Evolutionary conservation across 176 grass and related monocot genomes (phyloP).

Genomic region (sorghum (Sorghum bicolor)): DNA sequence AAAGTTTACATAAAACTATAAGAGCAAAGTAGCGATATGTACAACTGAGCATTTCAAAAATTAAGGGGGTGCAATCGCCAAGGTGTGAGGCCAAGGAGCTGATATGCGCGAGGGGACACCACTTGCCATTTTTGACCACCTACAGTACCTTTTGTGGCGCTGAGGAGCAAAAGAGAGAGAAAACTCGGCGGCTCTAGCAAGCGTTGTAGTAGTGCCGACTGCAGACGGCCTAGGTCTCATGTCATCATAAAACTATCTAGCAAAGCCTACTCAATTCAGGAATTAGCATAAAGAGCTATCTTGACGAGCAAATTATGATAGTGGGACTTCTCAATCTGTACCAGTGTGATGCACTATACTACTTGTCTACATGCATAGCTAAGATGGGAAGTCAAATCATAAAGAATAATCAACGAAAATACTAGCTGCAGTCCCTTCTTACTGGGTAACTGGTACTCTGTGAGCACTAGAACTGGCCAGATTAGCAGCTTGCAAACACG

Average conservation of each 20-base stretch:
- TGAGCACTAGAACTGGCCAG: not conserved
- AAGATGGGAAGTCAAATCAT: not conserved
- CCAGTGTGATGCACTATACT: not conserved
- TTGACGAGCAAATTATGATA: not conserved
- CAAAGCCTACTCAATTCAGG: not conserved
- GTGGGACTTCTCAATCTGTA: not conserved
- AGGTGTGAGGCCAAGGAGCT: not conserved
- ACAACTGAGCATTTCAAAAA: not conserved
- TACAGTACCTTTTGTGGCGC: not conserved
- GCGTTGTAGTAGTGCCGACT: not conserved
- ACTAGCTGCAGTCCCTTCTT: not conserved
- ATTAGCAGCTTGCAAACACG: not conserved
- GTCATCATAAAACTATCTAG: not conserved
- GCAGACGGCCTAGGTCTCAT: not conserved
- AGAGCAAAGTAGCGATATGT: not conserved
- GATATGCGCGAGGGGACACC: not conserved
- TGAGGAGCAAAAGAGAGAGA: not conserved
- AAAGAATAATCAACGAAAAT: not conserved
- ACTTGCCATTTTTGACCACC: not conserved
- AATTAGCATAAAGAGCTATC: not conserved
- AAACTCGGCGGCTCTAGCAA: not conserved
- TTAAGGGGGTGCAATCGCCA: not conserved
- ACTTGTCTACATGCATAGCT: not conserved
- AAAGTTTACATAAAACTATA: not conserved
- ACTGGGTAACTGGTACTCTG: not conserved